Evolutionary conservation across 495 filamentous ascomycete species (phyloP).

Genomic region (Clohesyomyces aquaticus): DNA sequence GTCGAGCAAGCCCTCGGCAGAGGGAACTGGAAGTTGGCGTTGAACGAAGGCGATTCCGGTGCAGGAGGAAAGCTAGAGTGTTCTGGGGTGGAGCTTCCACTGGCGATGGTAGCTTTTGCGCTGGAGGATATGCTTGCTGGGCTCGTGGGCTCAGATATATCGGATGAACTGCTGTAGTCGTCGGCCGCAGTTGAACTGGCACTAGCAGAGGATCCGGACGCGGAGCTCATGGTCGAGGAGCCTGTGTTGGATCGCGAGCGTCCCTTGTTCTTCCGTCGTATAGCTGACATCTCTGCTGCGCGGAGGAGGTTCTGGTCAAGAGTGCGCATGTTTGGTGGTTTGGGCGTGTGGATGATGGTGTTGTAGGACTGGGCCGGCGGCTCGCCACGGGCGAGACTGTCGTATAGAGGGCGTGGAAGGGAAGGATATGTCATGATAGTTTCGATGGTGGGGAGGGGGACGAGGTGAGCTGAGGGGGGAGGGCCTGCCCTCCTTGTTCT

Average conservation of each 20-base stretch:
- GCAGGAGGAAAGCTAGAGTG: too few relatives aligned
- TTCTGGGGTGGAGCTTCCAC: too few relatives aligned
- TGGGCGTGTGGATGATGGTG: conserved; percentile 24
- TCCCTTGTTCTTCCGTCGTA: not conserved
- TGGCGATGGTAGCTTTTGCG: conserved; percentile 6
- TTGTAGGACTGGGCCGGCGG: conserved; percentile 17
- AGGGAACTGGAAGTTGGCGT: too few relatives aligned
- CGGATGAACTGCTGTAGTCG: not conserved
- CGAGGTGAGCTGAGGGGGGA: conserved; percentile 3
- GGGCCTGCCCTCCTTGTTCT: not conserved
- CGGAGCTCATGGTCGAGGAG: conserved; percentile 8
- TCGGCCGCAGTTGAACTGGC: not conserved
- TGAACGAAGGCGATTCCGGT: too few relatives aligned
- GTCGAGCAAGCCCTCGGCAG: too few relatives aligned
- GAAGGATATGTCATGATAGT: conserved; percentile 33
- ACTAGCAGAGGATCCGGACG: not conserved
- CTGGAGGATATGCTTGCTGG: conserved; percentile 7
- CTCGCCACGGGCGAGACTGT: conserved; percentile 28
- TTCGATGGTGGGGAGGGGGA: conserved; percentile 36
- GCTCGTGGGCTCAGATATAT: not conserved
- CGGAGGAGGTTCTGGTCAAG: conserved; percentile 19
- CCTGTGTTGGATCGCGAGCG: conserved; percentile 16
- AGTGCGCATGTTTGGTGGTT: conserved; percentile 19
- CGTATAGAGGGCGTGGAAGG: conserved; percentile 20
- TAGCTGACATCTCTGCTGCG: conserved; percentile 10